These are phyloP conservation scores for Cylindrotheca fusiformis DNA, from an alignment of 108 stramenopile species.

Conservation along the genomic window DNA sequence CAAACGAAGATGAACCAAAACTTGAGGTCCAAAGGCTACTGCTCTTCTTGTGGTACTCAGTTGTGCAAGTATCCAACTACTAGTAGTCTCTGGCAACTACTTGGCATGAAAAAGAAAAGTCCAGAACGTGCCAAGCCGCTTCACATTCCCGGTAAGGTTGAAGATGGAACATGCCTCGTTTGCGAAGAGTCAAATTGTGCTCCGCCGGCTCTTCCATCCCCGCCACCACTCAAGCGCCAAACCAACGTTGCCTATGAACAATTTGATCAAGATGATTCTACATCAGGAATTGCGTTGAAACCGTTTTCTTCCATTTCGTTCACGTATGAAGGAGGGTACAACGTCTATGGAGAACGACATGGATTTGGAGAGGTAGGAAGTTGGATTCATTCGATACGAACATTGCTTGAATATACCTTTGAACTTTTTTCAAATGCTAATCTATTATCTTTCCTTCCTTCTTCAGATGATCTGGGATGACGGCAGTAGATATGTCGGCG, in stretches of 20 bases:
- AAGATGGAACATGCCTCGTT: constrained; percentile 44
- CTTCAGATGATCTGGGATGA: constrained; percentile 56
- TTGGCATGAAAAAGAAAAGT: background rate
- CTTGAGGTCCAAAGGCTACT: background rate
- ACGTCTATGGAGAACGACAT: constrained; percentile 48
- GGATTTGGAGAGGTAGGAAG: constrained; percentile 19
- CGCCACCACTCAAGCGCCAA: background rate
- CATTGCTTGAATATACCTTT: no score
- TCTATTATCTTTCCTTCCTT: constrained; percentile 2
- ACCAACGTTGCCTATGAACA: background rate
- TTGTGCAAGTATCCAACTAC: no score
- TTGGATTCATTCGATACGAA: no score
- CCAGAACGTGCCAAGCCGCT: constrained; percentile 29
- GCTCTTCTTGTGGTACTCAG: background rate
- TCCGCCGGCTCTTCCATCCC: background rate
- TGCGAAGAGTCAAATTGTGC: constrained; percentile 12
- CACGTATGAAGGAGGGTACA: constrained; percentile 51
- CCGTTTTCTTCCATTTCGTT: background rate
- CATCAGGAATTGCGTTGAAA: background rate
- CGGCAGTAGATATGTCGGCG: constrained; percentile 57
- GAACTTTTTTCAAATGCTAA: background rate
- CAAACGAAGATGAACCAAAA: no score
- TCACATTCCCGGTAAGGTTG: constrained; percentile 37
- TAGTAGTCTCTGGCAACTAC: background rate
- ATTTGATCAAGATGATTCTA: background rate